Percentiles rank a stretch among this genome's conserved stretches.
These are phyloP conservation scores for Mycena vulgaris DNA, from an alignment of 768 basidiomycete species.

Conservation along the genomic window DNA sequence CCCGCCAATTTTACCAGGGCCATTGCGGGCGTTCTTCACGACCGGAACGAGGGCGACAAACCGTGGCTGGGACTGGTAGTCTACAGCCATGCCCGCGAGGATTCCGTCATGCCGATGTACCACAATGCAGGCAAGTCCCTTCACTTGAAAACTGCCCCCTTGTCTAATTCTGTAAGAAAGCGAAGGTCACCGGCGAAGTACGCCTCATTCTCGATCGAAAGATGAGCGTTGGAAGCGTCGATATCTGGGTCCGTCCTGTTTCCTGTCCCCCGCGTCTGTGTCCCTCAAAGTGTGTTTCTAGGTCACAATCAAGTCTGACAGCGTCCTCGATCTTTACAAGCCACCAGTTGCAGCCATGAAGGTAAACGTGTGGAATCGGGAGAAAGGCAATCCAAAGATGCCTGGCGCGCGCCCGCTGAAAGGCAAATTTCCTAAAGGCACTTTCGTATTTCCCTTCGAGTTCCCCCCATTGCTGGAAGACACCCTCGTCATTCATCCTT, in stretches of 20 bases:
- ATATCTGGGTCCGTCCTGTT: not conserved
- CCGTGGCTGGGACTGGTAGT: constrained; percentile 25
- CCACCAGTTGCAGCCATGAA: constrained; percentile 19
- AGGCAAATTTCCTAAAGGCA: constrained; percentile 25
- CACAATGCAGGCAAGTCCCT: constrained; percentile 10
- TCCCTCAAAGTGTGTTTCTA: not conserved
- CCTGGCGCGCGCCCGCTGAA: not conserved
- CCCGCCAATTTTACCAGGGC: not conserved
- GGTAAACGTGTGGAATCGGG: not conserved
- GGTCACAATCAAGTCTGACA: constrained; percentile 19
- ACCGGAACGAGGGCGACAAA: constrained; percentile 10
- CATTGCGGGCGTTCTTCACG: constrained; percentile 17
- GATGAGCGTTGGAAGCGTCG: not conserved
- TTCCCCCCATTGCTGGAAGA: constrained; percentile 14
- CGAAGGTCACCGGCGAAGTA: not conserved
- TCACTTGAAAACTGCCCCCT: not conserved
- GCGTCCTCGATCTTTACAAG: constrained; percentile 22
- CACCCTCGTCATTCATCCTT: constrained; percentile 3
- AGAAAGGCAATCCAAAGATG: not conserved
- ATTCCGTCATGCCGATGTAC: constrained; percentile 16
- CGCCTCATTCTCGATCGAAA: not conserved
- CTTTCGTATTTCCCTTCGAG: constrained; percentile 27
- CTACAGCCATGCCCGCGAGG: constrained; percentile 23
- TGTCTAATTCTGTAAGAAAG: not conserved
- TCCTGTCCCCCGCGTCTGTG: not conserved